Evolutionary conservation across 179 eudicot species (phyloP), one percentile per base, ranked within the genome.

Genomic region (Dionaea muscipula): DNA sequence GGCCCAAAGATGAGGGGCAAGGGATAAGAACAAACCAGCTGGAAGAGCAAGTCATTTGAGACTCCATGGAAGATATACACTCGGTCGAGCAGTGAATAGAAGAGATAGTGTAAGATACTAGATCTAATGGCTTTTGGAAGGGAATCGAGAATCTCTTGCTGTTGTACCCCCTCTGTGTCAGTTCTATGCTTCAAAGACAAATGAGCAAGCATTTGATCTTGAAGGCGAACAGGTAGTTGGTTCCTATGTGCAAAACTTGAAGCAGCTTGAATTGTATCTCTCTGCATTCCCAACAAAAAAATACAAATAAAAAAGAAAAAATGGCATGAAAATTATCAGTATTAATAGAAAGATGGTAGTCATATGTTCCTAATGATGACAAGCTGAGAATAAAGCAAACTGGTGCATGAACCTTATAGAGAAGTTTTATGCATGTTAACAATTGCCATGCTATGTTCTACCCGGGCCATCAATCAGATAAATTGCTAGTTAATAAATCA

Each of bases 151-250:
- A 70, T 68, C 71, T 84, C 89, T 69, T 81, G 86, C 49, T 84
- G 95, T 55, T 77, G 85, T 38, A 86, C 53, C 51, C 94, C 94
- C 73, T 84, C 94, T n/a, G 89, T 73, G 60, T 85, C 82, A 20
- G 94, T 73, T 74, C 85, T 74, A 55, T 53, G 74, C 66, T 63
- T 83, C 65, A 86, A 67, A 61, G 80, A 72, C 69, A 86, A 57
- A 64, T 86, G 95, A 35, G 95, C 77, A 54, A 86, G 64, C 89
- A 86, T 84, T 69, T 86, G 93, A 17, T 86, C 95, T 65, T 77
- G 82, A 50, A 84, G 68, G 25, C 81, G 75, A 45, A 56, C 57
- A 7, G 96, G 90, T 33, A 87, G 60, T 37, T 70, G 67, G 55
- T 87, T 84, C 72, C 94, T 73, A n/a, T 67, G 47, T 4, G 83